Evolutionary conservation across 1,284 basidiomycete genomes (phyloP).

Genomic region (Blastosporella zonata): DNA sequence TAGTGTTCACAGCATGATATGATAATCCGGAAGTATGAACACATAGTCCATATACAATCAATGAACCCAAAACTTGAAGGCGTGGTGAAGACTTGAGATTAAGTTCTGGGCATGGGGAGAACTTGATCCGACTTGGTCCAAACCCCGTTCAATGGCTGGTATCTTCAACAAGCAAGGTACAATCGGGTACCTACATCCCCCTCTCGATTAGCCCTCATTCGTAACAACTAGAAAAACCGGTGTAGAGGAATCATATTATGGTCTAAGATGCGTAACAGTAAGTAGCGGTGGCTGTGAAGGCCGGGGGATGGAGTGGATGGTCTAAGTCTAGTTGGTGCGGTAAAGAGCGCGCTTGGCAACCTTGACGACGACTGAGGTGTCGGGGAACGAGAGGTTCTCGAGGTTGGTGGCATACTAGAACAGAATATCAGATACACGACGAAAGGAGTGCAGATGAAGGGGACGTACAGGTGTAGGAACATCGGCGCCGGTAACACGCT

Average conservation of each 20-base stretch:
- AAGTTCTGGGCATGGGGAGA: too few relatives aligned
- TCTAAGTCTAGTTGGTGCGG: slow-evolving; percentile 63
- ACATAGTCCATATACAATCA: too few relatives aligned
- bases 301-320: not conserved
- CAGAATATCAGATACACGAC: slow-evolving; percentile 3
- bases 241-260: slow-evolving; percentile 15
- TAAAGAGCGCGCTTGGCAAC: slow-evolving; percentile 91
- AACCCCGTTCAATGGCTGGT: not conserved
- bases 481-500: slow-evolving; percentile 96
- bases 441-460: not conserved
- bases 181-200: not conserved
- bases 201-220: not conserved
- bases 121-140: not conserved
- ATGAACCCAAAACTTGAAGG: too few relatives aligned
- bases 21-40: too few relatives aligned
- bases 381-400: slow-evolving; percentile 89
- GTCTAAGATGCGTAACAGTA: slow-evolving; percentile 13
- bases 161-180: not conserved
- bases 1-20: too few relatives aligned
- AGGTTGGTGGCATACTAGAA: slow-evolving; percentile 84
- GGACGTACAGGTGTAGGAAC: slow-evolving; percentile 89
- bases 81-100: too few relatives aligned
- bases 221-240: not conserved
- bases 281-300: slow-evolving; percentile 1
- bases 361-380: slow-evolving; percentile 83